A percentile compares a stretch with the other conserved stretches of the same genome.
These are phyloP conservation scores for Tetracentron sinense DNA, from an alignment of 164 flowering plant species.

Conservation along the genomic window DNA sequence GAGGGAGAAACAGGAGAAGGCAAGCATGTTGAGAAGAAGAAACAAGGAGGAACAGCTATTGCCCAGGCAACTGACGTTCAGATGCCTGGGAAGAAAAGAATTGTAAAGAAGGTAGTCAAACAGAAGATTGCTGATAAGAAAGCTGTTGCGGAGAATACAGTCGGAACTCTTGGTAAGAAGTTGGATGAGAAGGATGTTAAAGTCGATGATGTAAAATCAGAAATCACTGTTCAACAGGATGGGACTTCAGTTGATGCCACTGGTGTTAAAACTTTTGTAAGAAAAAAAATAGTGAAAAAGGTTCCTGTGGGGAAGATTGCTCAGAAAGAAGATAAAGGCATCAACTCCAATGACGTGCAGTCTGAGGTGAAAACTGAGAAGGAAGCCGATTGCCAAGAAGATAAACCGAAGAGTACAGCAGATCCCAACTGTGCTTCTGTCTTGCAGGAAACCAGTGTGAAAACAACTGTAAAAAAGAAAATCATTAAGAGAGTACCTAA, in stretches of 20 bases:
- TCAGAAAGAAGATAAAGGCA: slow-evolving; percentile 15
- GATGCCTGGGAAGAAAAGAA: slow-evolving; percentile 61
- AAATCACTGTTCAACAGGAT: slow-evolving; percentile 25
- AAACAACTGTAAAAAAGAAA: slow-evolving; percentile 54
- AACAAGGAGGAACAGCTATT: slow-evolving; percentile 27
- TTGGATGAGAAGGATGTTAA: slow-evolving; percentile 31
- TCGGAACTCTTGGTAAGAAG: slow-evolving; percentile 26
- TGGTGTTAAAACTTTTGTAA: slow-evolving; percentile 22
- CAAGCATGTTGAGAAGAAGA: slow-evolving; percentile 25
- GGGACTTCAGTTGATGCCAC: slow-evolving; percentile 32
- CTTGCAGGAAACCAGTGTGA: slow-evolving; percentile 29
- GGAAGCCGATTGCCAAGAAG: slow-evolving; percentile 27
- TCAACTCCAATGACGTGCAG: slow-evolving; percentile 5
- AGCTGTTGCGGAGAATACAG: slow-evolving; percentile 19
- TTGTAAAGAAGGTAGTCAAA: slow-evolving; percentile 61
- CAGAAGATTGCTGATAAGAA: slow-evolving; percentile 50
- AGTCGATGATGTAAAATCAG: slow-evolving; percentile 27
- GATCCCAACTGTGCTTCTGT: slow-evolving; percentile 29
- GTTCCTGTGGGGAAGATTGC: slow-evolving; percentile 26
- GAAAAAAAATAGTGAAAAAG: slow-evolving; percentile 40
- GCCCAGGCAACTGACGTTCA: slow-evolving; percentile 24
- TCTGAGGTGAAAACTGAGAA: slow-evolving; percentile 31
- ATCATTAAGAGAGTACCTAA: slow-evolving; percentile 58
- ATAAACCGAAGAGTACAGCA: slow-evolving; percentile 25
- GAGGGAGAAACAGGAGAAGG: slow-evolving; percentile 19